A percentile compares a stretch with the other conserved stretches of the same genome.
Evolutionary conservation across 805 yeast species (phyloP).

Genomic region (Candida piceae): DNA sequence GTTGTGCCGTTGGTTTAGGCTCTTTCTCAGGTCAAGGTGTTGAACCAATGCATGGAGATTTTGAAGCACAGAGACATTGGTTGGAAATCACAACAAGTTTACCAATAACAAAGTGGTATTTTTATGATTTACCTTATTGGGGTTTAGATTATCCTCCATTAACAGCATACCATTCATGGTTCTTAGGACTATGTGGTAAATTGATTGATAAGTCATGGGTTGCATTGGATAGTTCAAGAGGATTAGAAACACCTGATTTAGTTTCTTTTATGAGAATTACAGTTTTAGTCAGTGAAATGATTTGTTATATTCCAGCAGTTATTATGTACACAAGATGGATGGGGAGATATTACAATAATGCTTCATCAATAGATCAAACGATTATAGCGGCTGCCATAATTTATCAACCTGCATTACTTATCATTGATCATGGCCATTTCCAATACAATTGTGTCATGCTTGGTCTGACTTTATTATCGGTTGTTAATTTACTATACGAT

Average conservation of each 20-base stretch:
- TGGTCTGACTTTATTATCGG: constrained; percentile 69
- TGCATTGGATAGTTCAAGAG: constrained; percentile 65
- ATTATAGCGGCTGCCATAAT: constrained; percentile 74
- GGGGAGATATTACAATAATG: constrained; percentile 47
- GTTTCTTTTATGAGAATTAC: constrained; percentile 84
- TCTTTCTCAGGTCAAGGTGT: constrained; percentile 68
- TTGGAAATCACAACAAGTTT: constrained; percentile 80
- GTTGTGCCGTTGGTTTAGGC: constrained; percentile 87
- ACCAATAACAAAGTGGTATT: constrained; percentile 80
- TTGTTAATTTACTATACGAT: constrained; percentile 60
- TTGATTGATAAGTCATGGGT: constrained; percentile 71
- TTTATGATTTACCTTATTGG: constrained; percentile 87
- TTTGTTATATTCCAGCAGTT: constrained; percentile 76
- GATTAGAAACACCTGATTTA: constrained; percentile 59
- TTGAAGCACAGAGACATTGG: constrained; percentile 99
- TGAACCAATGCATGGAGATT: constrained; percentile 89
- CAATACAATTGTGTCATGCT: constrained; percentile 94
- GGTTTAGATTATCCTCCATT: constrained; percentile 96
- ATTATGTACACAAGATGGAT: constrained; percentile 65
- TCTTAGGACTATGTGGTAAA: constrained; percentile 69
- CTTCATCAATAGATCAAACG: constrained; percentile 68
- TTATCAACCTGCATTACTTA: constrained; percentile 74
- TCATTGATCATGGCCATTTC: constrained; percentile 96
- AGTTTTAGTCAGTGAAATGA: constrained; percentile 67
- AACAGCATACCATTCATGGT: constrained; percentile 88